Evolutionary conservation across 176 grass and related monocot species (phyloP).

Genomic region (Olyra latifolia): DNA sequence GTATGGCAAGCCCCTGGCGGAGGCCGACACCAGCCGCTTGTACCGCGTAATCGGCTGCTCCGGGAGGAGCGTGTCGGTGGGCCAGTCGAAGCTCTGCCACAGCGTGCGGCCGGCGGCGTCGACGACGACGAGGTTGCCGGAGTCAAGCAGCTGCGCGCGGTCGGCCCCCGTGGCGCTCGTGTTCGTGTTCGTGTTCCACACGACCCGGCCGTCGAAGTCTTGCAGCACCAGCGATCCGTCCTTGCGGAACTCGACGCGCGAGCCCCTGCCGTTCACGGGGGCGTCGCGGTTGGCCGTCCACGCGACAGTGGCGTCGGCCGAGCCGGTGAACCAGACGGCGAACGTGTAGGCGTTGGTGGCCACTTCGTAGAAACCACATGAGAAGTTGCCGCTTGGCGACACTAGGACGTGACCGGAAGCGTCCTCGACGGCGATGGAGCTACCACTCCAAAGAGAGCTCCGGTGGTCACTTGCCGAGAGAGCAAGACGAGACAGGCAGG

Average conservation of each 20-base stretch:
- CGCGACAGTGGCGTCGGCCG: conserved; percentile 38
- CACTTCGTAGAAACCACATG: conserved; percentile 60
- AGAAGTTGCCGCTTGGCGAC: conserved; percentile 52
- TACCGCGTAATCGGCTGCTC: conserved; percentile 58
- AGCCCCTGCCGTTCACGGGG: conserved; percentile 66
- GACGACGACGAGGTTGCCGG: conserved; percentile 61
- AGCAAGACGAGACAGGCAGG: background rate
- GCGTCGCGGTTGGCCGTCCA: conserved; percentile 70
- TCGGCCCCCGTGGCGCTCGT: conserved; percentile 26
- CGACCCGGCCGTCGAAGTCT: conserved; percentile 51
- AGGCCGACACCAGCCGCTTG: conserved; percentile 50
- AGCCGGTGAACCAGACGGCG: conserved; percentile 56
- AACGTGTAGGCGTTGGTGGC: conserved; percentile 59
- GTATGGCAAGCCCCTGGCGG: conserved; percentile 37
- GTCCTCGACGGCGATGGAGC: conserved; percentile 32
- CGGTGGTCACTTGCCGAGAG: background rate
- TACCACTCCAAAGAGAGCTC: conserved; percentile 36
- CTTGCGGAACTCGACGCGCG: conserved; percentile 12
- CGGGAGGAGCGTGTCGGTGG: conserved; percentile 64
- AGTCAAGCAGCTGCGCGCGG: conserved; percentile 44
- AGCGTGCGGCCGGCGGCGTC: conserved; percentile 17
- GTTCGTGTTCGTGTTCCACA: conserved; percentile 64
- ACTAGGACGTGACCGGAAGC: conserved; percentile 23
- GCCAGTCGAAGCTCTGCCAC: conserved; percentile 82
- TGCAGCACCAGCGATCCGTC: conserved; percentile 35